phyloP scores from a whole-genome alignment of 2,329 filamentous ascomycete genomes.

The Colletotrichum graminicola region DNA sequence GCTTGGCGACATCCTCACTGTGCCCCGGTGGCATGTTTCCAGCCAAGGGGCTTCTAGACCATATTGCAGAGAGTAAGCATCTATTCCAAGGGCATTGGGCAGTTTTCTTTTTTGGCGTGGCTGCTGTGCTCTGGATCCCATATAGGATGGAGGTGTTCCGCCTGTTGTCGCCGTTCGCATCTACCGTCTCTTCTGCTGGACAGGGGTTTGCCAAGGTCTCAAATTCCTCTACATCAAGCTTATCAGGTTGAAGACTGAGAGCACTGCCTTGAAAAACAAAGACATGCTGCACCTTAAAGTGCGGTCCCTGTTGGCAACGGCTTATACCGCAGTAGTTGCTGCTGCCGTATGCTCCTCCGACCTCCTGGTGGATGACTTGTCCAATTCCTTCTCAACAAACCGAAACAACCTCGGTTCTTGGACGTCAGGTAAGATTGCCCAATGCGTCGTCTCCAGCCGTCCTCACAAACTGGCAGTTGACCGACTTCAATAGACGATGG shows the following conservation, averaged over 20 bases:
- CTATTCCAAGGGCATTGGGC: slow-evolving; percentile 9
- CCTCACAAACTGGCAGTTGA: slow-evolving; percentile 22
- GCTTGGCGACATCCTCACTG: slow-evolving; percentile 16
- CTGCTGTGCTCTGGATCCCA: slow-evolving; percentile 13
- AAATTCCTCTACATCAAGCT: neutral
- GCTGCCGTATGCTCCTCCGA: slow-evolving; percentile 47
- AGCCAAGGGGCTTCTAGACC: neutral
- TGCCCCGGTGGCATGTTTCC: slow-evolving; percentile 7
- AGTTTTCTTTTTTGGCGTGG: neutral
- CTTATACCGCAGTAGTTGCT: slow-evolving; percentile 39
- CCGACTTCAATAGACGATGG: slow-evolving; percentile 58
- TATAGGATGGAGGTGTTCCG: slow-evolving; percentile 26
- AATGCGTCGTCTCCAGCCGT: neutral
- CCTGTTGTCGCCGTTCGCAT: neutral
- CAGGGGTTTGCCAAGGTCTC: slow-evolving; percentile 1
- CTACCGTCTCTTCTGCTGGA: neutral
- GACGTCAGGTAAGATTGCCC: slow-evolving; percentile 51
- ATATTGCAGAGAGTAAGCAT: neutral
- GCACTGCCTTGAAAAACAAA: slow-evolving; percentile 1
- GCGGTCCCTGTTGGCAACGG: slow-evolving; percentile 38
- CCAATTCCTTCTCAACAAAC: slow-evolving; percentile 49
- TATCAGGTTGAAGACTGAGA: neutral
- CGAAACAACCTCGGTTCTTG: slow-evolving; percentile 51
- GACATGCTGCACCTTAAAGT: slow-evolving; percentile 42
- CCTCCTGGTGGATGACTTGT: slow-evolving; percentile 52